A percentile compares a stretch with the other conserved stretches of the same genome.
Conservation (phyloP, 1,284 basidiomycete genomes). For the Puccinia polysora region DNA sequence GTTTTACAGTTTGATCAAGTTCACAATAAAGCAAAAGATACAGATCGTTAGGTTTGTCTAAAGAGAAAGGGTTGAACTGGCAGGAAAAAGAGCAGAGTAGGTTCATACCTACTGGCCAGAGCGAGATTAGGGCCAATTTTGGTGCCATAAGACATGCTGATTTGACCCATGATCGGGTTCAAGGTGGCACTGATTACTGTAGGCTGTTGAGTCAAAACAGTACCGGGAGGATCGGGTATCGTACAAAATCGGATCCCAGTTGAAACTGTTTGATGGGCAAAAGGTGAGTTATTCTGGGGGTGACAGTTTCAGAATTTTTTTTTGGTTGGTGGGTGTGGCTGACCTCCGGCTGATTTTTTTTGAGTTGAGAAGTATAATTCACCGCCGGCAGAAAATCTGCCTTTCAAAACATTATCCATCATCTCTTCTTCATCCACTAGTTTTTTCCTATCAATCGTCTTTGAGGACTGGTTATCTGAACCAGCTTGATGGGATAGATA, state of each 20-base stretch:
- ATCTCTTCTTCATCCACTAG: constrained; percentile 83
- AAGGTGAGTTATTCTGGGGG: neutral
- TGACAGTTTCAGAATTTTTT: neutral
- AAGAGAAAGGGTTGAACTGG: too few species aligned
- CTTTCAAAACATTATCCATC: constrained; percentile 72
- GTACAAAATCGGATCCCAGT: constrained; percentile 89
- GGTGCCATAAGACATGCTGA: constrained; percentile 85
- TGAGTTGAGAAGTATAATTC: constrained; percentile 90
- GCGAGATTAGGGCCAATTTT: constrained; percentile 80
- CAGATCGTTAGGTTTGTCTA: too few species aligned
- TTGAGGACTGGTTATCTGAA: constrained; percentile 44
- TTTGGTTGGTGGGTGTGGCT: constrained; percentile 48
- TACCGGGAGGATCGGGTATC: constrained; percentile 67
- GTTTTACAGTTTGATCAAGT: too few species aligned
- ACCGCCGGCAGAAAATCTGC: constrained; percentile 82
- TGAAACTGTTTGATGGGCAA: constrained; percentile 64
- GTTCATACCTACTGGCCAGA: constrained; percentile 64
- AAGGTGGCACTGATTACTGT: constrained; percentile 90
- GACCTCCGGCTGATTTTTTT: constrained; percentile 85
- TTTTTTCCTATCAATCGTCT: constrained; percentile 56
- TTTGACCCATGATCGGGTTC: constrained; percentile 93
- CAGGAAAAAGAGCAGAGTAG: neutral
- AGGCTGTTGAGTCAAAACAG: constrained; percentile 62
- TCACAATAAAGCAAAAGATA: too few species aligned
- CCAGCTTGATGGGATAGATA: neutral